Percentiles rank a stretch among this genome's conserved stretches.
Conservation (phyloP, 192 early-diverging fungal species). For the Polychytrium aggregatum region DNA sequence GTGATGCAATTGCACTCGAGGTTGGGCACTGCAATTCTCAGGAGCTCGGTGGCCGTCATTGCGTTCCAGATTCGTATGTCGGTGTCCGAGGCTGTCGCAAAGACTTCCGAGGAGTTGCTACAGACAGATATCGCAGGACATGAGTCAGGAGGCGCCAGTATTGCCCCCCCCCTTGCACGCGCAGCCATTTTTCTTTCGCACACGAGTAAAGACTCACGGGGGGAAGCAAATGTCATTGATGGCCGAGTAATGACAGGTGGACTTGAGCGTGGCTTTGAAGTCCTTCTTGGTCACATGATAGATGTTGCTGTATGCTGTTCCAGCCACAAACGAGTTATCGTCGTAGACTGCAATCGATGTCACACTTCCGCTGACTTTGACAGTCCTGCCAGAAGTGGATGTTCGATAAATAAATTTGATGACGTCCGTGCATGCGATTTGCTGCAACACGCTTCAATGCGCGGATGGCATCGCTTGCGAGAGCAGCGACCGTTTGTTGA, state of each 20-base stretch:
- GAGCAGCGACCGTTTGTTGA: too few relatives aligned
- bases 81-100: slow-evolving; percentile 45
- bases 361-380: slow-evolving; percentile 45
- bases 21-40: slow-evolving; percentile 45
- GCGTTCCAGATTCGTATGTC: slow-evolving; percentile 50
- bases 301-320: slow-evolving; percentile 42
- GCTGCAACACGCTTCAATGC: too few relatives aligned
- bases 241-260: slow-evolving; percentile 39
- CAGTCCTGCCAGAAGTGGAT: too few relatives aligned
- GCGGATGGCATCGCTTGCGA: too few relatives aligned
- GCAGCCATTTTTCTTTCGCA: not conserved
- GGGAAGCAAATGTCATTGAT: slow-evolving; percentile 47
- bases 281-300: slow-evolving; percentile 25
- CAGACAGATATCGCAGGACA: too few relatives aligned
- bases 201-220: slow-evolving; percentile 12
- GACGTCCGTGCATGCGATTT: too few relatives aligned
- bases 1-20: slow-evolving; percentile 47
- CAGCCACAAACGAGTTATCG: slow-evolving; percentile 25
- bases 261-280: slow-evolving; percentile 26
- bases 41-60: slow-evolving; percentile 28
- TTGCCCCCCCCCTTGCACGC: too few relatives aligned
- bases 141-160: too few relatives aligned
- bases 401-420: too few relatives aligned
- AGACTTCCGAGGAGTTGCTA: slow-evolving; percentile 40
- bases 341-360: slow-evolving; percentile 40